Percentiles rank a stretch among this genome's conserved stretches.
Conservation (phyloP, 148 eudicot species). For the Rhododendron vialii region DNA sequence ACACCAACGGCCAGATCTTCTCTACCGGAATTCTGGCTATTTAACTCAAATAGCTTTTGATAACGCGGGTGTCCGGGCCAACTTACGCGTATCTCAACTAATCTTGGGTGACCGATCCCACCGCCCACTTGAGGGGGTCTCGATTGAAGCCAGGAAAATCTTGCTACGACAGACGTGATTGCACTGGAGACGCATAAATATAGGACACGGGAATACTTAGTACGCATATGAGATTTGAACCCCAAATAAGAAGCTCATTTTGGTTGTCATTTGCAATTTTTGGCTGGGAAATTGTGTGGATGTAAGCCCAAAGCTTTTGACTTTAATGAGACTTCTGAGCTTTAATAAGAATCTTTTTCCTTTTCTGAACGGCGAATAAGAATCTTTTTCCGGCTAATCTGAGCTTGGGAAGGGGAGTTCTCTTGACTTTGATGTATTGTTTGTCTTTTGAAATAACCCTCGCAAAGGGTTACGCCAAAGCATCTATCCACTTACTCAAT, state of each 20-base stretch:
- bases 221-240: not conserved
- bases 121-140: not conserved
- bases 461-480: no score
- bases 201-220: not conserved
- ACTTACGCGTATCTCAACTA: accelerated
- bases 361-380: no score
- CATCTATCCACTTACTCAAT: no score
- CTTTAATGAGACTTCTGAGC: not conserved
- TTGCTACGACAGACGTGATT: not conserved
- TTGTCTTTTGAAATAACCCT: no score
- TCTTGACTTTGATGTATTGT: no score
- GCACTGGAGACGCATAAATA: not conserved
- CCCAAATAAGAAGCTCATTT: not conserved
- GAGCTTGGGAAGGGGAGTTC: not conserved
- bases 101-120: no score
- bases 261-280: not conserved
- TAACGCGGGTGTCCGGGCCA: no score
- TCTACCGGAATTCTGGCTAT: slow-evolving; percentile 52
- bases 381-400: not conserved
- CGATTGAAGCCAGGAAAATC: no score
- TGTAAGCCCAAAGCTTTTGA: not conserved
- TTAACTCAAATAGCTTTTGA: slow-evolving; percentile 4
- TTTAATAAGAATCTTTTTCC: not conserved
- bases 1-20: slow-evolving; percentile 31
- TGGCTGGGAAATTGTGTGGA: not conserved